Conservation (phyloP, 2,329 filamentous ascomycete genomes). For the Fusarium beomiforme region DNA sequence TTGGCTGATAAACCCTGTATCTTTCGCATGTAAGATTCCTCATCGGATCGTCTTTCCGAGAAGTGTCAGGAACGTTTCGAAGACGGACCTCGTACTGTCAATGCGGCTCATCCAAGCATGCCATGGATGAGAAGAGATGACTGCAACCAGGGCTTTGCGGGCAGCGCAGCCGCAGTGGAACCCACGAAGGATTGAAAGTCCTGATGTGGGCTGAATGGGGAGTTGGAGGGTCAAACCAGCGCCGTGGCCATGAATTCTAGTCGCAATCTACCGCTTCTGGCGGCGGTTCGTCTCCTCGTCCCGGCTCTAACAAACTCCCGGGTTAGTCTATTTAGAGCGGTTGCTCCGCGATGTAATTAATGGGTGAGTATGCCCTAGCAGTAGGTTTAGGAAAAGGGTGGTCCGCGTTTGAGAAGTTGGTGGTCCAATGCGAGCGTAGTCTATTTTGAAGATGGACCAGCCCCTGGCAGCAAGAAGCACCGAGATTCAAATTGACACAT, state of each 20-base stretch:
- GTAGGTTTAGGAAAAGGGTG: slow-evolving; percentile 12
- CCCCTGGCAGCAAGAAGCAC: slow-evolving; percentile 24
- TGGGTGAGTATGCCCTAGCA: neutral
- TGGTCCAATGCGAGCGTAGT: slow-evolving; percentile 14
- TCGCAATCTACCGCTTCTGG: slow-evolving; percentile 35
- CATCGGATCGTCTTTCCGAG: slow-evolving; percentile 34
- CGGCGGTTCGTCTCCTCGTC: slow-evolving; percentile 35
- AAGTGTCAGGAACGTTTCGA: slow-evolving; percentile 35
- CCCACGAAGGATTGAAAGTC: slow-evolving; percentile 6
- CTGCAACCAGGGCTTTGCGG: slow-evolving; percentile 16
- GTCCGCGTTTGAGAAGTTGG: slow-evolving; percentile 36
- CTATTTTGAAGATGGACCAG: slow-evolving; percentile 10
- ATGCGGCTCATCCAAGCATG: slow-evolving; percentile 10
- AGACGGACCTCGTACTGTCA: slow-evolving; percentile 5
- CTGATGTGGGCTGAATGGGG: slow-evolving; percentile 4
- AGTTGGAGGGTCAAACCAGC: slow-evolving; percentile 18
- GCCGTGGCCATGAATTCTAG: slow-evolving; percentile 25
- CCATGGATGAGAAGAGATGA: neutral
- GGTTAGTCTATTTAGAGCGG: slow-evolving; percentile 35
- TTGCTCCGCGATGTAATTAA: slow-evolving; percentile 21
- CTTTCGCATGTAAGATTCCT: slow-evolving; percentile 23
- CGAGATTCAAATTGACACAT: slow-evolving; percentile 33
- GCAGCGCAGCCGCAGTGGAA: slow-evolving; percentile 20
- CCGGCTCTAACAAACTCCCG: slow-evolving; percentile 21
- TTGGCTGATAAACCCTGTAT: slow-evolving; percentile 22